Evolutionary conservation across 2,329 filamentous ascomycete species (phyloP), one percentile per base, ranked within the genome.

Genomic region (Xylariaceae sp.): DNA sequence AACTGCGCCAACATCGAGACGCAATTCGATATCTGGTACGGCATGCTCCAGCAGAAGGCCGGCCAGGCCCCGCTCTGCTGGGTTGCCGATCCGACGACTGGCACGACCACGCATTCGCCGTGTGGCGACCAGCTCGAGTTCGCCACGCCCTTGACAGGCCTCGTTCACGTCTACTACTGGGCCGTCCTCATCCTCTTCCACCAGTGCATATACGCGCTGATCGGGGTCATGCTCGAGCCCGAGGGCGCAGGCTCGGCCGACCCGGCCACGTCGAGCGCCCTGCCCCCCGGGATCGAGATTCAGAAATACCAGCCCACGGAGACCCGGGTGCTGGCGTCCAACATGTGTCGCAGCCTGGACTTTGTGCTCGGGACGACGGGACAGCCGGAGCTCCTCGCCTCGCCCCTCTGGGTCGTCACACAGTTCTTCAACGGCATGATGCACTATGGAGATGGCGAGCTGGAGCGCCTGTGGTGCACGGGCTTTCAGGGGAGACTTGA

Each of bases 121-220:
- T 44, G 49, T 36, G 38, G 26, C 19, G 32, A 29, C 3, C 37
- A 58, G 29, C 51, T 65, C 14, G 67, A 69, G 1, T 73, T 74
- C 41, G 57, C 54, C 18, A 61, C 68, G 43, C 48, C 58, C 13
- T 44, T 58, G 10, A 60, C 65, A 1, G 66, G 70, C 1, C 42
- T 72, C 19, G 59, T 60, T 29, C 65, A 75, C 40, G 50, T 72
- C 10, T 68, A 70, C 46, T 75, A 72, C 50, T 76, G 72, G 72
- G 62, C 68, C 39, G 51, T 63, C 1, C 63, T 70, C 29, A 56
- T 75, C 18, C 43, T 66, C 10, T 62, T 77, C 29, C 64, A 68
- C 40, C 65, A 61, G 8, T 68, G 63, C 43, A 60, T 75, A 25
- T 62, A 64, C 37, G 45, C 47, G 12, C 52, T 77, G 12, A 59